Evolutionary conservation across 1,284 basidiomycete genomes (phyloP).

Genomic region (Cutaneotrichosporon spelunceum): DNA sequence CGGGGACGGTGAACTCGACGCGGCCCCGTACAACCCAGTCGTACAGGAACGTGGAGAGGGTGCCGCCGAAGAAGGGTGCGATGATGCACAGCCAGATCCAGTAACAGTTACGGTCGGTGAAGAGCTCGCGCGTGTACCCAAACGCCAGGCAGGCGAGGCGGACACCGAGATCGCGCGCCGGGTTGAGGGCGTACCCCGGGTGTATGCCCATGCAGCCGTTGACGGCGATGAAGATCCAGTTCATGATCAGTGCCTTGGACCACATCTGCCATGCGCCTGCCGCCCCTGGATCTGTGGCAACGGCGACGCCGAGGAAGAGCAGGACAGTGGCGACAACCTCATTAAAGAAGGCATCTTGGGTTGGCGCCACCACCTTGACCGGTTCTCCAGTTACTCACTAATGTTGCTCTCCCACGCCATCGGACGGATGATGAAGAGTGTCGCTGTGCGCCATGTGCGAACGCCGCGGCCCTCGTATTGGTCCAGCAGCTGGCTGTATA

Average conservation of each 20-base stretch:
- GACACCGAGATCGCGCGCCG: slow-evolving; percentile 38
- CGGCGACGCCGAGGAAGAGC: slow-evolving; percentile 9
- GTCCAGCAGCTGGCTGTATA: slow-evolving; percentile 3
- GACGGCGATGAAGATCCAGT: slow-evolving; percentile 12
- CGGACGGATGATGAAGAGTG: not conserved
- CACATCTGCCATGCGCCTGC: slow-evolving; percentile 3
- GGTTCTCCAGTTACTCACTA: not conserved
- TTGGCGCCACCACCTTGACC: not conserved
- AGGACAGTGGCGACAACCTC: slow-evolving; percentile 12
- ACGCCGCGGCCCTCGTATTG: slow-evolving; percentile 1
- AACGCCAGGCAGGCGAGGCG: slow-evolving; percentile 27
- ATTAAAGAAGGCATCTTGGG: slow-evolving; percentile 9
- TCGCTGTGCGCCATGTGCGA: not conserved
- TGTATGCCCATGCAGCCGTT: slow-evolving; percentile 18
- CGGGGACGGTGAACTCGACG: slow-evolving; percentile 6
- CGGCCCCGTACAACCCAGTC: slow-evolving; percentile 9
- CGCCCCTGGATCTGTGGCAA: not conserved
- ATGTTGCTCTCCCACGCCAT: not conserved
- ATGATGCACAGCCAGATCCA: slow-evolving; percentile 22
- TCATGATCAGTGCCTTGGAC: slow-evolving; percentile 7
- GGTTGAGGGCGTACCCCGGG: slow-evolving; percentile 33
- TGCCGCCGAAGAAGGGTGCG: slow-evolving; percentile 3
- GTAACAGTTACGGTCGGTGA: slow-evolving; percentile 25
- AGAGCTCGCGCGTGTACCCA: slow-evolving; percentile 30
- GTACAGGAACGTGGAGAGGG: not conserved